Conservation (phyloP, 495 filamentous ascomycete species). For the Penicillium dipodomyicola region DNA sequence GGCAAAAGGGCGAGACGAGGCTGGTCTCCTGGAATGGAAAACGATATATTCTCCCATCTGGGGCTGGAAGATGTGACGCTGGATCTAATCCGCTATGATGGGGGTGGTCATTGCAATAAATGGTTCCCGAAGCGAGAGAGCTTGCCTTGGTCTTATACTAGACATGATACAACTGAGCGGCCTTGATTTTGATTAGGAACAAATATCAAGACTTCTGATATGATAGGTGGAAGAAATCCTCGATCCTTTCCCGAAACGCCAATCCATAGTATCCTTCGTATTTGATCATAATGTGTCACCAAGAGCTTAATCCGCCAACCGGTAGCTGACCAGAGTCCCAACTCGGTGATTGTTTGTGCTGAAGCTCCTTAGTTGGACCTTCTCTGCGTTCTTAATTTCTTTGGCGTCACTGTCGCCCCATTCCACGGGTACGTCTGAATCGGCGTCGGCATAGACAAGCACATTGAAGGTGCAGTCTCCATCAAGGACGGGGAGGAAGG, state of each 20-base stretch:
- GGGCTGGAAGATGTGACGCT: slow-evolving; percentile 33
- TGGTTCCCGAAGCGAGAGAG: slow-evolving; percentile 32
- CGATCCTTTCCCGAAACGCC: slow-evolving; percentile 32
- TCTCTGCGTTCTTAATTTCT: slow-evolving; percentile 93
- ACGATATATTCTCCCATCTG: slow-evolving; percentile 25
- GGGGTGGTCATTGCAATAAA: slow-evolving; percentile 33
- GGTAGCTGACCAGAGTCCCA: slow-evolving; percentile 92
- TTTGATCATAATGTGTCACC: slow-evolving; percentile 17
- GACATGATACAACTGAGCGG: slow-evolving; percentile 4
- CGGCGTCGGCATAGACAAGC: slow-evolving; percentile 93
- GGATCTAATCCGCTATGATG: slow-evolving; percentile 40
- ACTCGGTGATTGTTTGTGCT: slow-evolving; percentile 91
- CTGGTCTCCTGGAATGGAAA: slow-evolving; percentile 36
- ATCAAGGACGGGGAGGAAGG: slow-evolving; percentile 88
- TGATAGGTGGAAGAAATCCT: slow-evolving; percentile 11
- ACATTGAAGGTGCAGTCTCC: slow-evolving; percentile 98
- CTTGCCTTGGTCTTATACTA: slow-evolving; percentile 43
- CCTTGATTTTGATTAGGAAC: slow-evolving; percentile 14
- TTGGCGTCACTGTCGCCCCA: slow-evolving; percentile 99
- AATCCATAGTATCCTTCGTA: slow-evolving; percentile 24
- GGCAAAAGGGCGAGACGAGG: slow-evolving; percentile 41
- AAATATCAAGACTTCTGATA: neutral
- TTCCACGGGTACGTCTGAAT: slow-evolving; percentile 94
- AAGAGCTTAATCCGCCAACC: slow-evolving; percentile 45
- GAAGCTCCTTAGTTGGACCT: slow-evolving; percentile 92